These are phyloP conservation scores for Bryoglossum gracile DNA, from an alignment of 495 filamentous ascomycete genomes.

Conservation along the genomic window DNA sequence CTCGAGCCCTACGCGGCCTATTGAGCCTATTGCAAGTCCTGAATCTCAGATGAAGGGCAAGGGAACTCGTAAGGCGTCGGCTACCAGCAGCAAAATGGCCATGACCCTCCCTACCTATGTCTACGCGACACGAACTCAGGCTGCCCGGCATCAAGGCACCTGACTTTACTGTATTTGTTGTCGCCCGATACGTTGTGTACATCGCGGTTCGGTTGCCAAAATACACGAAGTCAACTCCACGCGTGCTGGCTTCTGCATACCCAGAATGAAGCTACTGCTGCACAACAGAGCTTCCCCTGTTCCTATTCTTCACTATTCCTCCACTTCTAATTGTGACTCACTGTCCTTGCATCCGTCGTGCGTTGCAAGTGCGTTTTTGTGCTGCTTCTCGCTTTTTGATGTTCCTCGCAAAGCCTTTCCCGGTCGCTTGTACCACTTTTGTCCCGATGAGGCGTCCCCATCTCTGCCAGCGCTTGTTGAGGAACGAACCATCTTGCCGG, in stretches of 20 bases:
- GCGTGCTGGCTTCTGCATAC: neutral
- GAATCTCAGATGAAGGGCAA: too few species aligned
- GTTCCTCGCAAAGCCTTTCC: neutral
- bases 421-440: neutral
- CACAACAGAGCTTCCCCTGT: neutral
- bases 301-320: neutral
- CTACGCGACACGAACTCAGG: too few species aligned
- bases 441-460: constrained; percentile 3
- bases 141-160: too few species aligned
- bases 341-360: neutral
- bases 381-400: neutral
- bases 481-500: constrained; percentile 23
- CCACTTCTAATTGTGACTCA: neutral
- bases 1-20: neutral
- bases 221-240: neutral
- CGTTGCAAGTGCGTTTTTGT: neutral
- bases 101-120: neutral
- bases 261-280: neutral
- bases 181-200: too few species aligned
- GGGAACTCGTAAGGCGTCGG: too few species aligned
- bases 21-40: too few species aligned
- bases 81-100: neutral
- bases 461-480: constrained; percentile 17
- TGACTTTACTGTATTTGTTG: too few species aligned
- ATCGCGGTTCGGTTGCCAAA: neutral